Percentiles rank a stretch among this genome's conserved stretches.
phyloP scores from a whole-genome alignment of 768 basidiomycete genomes.

The Chalciporus pseudorubinellus region DNA sequence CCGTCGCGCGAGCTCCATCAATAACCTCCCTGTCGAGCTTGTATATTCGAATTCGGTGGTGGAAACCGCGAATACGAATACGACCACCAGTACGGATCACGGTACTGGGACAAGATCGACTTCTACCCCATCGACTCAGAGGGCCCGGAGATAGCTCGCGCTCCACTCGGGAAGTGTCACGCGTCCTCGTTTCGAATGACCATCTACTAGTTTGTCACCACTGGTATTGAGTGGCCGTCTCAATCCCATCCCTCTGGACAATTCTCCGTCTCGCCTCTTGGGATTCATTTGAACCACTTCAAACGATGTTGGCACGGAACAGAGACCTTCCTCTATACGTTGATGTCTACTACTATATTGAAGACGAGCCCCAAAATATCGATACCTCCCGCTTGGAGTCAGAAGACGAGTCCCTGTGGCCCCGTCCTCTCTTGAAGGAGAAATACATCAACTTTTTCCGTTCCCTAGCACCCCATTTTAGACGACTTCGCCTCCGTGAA shows the following conservation, averaged over 20 bases:
- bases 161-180: neutral
- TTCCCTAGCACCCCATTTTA: neutral
- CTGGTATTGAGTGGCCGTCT: neutral
- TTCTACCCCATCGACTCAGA: no score
- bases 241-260: neutral
- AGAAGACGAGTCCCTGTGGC: neutral
- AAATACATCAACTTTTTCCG: neutral
- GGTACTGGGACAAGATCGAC: no score
- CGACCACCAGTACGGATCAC: no score
- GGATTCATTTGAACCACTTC: neutral
- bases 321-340: neutral
- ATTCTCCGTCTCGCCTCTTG: neutral
- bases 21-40: no score
- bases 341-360: neutral
- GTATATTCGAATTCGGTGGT: no score
- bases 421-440: neutral
- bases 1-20: no score
- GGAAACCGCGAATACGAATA: no score
- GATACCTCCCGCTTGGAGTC: neutral
- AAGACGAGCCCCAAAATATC: neutral
- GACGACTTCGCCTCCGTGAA: neutral
- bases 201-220: neutral
- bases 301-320: neutral
- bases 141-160: no score
- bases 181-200: neutral